Percentiles rank a stretch among this genome's conserved stretches.
phyloP scores from a whole-genome alignment of 2,329 filamentous ascomycete species.

The Raffaelea arxii region DNA sequence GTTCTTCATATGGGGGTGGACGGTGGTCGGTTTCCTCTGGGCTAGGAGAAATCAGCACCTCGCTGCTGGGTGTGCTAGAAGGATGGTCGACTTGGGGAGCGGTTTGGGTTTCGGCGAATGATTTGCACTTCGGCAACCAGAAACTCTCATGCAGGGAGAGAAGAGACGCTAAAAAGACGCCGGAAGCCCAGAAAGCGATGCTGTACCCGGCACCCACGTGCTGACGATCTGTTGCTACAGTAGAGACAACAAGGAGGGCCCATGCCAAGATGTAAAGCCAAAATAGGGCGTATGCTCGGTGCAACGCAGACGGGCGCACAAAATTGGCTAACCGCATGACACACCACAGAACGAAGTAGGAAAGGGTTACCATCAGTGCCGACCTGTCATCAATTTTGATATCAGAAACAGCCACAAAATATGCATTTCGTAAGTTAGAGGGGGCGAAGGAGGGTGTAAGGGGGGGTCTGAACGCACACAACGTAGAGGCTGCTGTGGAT shows the following conservation, averaged over 20 bases:
- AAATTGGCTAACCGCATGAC: conserved; percentile 69
- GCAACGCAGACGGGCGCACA: conserved; percentile 75
- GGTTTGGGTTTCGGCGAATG: conserved; percentile 45
- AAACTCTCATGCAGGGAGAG: conserved; percentile 76
- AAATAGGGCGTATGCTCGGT: conserved; percentile 68
- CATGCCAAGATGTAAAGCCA: conserved; percentile 78
- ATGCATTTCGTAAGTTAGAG: neutral
- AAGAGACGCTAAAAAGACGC: conserved; percentile 62
- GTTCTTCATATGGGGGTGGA: conserved; percentile 9
- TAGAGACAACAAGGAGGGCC: conserved; percentile 59
- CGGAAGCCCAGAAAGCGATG: conserved; percentile 68
- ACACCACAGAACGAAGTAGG: conserved; percentile 75
- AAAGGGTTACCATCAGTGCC: conserved; percentile 76
- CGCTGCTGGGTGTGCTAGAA: conserved; percentile 17
- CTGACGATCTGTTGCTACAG: conserved; percentile 66
- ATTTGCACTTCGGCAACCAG: conserved; percentile 59
- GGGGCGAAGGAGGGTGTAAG: neutral
- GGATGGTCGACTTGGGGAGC: conserved; percentile 28
- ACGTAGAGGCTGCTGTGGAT: conserved; percentile 83
- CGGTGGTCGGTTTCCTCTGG: conserved; percentile 22
- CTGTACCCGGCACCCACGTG: conserved; percentile 70
- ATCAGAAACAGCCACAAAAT: neutral
- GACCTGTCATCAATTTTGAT: conserved; percentile 35
- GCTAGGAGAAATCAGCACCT: conserved; percentile 29
- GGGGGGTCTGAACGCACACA: conserved; percentile 36